Base-by-base conservation (phyloP, 1,284 basidiomycete species). In the Apiotrichum montevideense region DNA sequence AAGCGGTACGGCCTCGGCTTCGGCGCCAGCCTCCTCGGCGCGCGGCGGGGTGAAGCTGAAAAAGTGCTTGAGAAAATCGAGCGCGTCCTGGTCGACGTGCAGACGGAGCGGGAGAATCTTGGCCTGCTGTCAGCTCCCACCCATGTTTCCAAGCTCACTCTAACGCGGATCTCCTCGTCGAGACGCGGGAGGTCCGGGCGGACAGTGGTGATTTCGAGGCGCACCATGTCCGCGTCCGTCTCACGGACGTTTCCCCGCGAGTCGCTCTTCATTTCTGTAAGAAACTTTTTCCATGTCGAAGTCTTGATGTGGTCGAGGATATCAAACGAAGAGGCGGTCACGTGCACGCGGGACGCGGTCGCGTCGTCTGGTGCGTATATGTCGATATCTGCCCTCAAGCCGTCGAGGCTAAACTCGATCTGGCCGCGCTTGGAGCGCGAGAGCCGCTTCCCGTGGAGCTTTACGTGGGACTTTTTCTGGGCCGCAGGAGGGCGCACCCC, bases 281-380 rank as follows among this genome's bases (percentile, higher is more conserved):
- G 78, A 73, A 98, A 98, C 70, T 93, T 97, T 74, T 87, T 88
- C 96, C 96, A 98, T 0, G 95, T 98, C 9, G 94, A 97, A 0
- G 94, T 94, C 79, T 91, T 93, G 80, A 98, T 91, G 70, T 97
- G 93, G 77, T 98, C 95, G 53, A 98, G 79, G 61, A 98, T 96
- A 74, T 96, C 91, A 47, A 91, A 67, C 64, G 90, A 83, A 58
- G 78, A 81, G 57, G 88, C 78, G 33, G 85, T 85, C 4, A 83
- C 80, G 52, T 90, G 79, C 3, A 83, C 80, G 56, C 86, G 80
- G 4, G 86, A 87, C 14, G 85, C 82, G 21, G 86, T 76, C 14
- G 77, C 56, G 35, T 83, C 81, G 29, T 80, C 79, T 4, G 82
- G 79, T 2, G 74, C 75, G 67, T 86, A 89, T 52, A 84, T 77